A percentile compares a stretch with the other conserved stretches of the same genome.
phyloP scores from a whole-genome alignment of 495 filamentous ascomycete genomes.

The Xylaria curta region DNA sequence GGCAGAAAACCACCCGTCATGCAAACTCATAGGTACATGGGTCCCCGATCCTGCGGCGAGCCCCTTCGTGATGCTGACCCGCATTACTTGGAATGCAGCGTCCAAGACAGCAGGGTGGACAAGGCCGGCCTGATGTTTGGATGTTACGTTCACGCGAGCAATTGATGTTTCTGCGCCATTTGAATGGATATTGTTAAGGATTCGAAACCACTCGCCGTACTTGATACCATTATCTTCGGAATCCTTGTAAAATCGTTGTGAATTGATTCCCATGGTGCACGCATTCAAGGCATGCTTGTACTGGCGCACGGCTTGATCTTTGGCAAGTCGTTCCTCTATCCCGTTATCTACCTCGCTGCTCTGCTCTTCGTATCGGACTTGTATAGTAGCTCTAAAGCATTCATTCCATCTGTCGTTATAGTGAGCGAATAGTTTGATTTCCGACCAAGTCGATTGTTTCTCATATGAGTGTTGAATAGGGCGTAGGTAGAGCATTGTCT shows the following conservation, averaged over 20 bases:
- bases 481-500: slow-evolving; percentile 41
- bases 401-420: slow-evolving; percentile 37
- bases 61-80: slow-evolving; percentile 33
- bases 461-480: slow-evolving; percentile 35
- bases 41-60: slow-evolving; percentile 31
- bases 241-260: slow-evolving; percentile 38
- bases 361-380: slow-evolving; percentile 41
- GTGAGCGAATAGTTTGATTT: slow-evolving; percentile 37
- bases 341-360: slow-evolving; percentile 37
- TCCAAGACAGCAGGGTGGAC: slow-evolving; percentile 52
- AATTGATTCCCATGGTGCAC: slow-evolving; percentile 35
- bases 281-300: slow-evolving; percentile 18
- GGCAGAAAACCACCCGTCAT: slow-evolving; percentile 39
- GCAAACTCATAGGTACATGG: slow-evolving; percentile 35
- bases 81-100: slow-evolving; percentile 44
- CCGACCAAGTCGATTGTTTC: slow-evolving; percentile 36
- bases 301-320: slow-evolving; percentile 19
- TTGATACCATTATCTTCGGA: slow-evolving; percentile 33
- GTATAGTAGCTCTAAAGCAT: slow-evolving; percentile 41
- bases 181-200: slow-evolving; percentile 38
- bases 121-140: slow-evolving; percentile 35
- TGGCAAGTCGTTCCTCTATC: slow-evolving; percentile 27
- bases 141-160: slow-evolving; percentile 33
- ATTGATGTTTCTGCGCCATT: slow-evolving; percentile 31
- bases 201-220: slow-evolving; percentile 40